Percentiles rank a stretch among this genome's conserved stretches.
phyloP scores from a whole-genome alignment of 441 rosid genomes.

The Croton setiger region DNA sequence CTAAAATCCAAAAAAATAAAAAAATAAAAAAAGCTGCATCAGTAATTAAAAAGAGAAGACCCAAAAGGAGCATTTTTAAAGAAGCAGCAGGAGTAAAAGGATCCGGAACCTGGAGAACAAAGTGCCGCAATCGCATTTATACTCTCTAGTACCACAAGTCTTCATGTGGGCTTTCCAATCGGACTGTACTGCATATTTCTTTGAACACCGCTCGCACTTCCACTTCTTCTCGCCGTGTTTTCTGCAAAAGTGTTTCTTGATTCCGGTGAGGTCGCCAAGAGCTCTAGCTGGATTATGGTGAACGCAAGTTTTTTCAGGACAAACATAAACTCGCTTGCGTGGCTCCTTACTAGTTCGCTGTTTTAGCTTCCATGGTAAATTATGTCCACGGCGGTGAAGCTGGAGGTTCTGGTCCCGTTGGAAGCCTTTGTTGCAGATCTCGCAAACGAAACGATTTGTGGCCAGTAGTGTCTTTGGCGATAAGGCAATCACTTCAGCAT shows the following conservation, averaged over 20 bases:
- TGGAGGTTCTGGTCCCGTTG: conserved; percentile 77
- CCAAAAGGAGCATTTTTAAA: not conserved
- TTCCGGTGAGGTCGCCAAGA: conserved; percentile 74
- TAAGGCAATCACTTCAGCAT: conserved; percentile 59
- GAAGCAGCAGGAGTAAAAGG: not conserved
- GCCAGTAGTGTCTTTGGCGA: conserved; percentile 61
- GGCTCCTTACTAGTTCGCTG: conserved; percentile 51
- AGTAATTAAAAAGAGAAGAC: not conserved
- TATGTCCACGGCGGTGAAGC: conserved; percentile 84
- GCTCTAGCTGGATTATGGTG: conserved; percentile 67
- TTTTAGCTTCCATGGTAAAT: conserved; percentile 71
- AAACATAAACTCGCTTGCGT: conserved; percentile 58
- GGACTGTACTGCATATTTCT: conserved; percentile 73
- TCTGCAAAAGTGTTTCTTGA: conserved; percentile 69
- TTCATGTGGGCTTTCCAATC: conserved; percentile 87
- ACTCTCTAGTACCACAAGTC: conserved; percentile 68
- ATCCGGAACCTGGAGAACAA: conserved; percentile 53
- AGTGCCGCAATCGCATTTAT: conserved; percentile 69
- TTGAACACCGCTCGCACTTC: conserved; percentile 74
- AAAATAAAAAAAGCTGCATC: not conserved
- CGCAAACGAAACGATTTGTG: conserved; percentile 65
- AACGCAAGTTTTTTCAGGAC: conserved; percentile 64
- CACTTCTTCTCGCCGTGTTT: conserved; percentile 79
- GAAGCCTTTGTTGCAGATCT: conserved; percentile 75
- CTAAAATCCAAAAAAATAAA: conserved; percentile 24